Percentiles rank a stretch among this genome's conserved stretches.
phyloP scores from a whole-genome alignment of 192 early-diverging fungal genomes.

The Cetraspora pellucida region DNA sequence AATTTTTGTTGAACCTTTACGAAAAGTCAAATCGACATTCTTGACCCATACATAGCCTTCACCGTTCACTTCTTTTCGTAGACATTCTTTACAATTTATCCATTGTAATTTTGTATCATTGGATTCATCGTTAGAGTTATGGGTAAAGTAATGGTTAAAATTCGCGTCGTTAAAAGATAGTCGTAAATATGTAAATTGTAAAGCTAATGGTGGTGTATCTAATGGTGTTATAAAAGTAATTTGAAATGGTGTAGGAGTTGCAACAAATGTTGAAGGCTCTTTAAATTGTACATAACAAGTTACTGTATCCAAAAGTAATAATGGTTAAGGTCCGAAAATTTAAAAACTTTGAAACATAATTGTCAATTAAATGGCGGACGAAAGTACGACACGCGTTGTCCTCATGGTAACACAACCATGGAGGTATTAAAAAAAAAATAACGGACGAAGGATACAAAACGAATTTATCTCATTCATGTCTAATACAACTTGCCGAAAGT shows the following conservation, averaged over 20 bases:
- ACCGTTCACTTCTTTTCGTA: conserved; percentile 9
- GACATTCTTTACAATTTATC: conserved; percentile 40
- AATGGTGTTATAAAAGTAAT: conserved; percentile 49
- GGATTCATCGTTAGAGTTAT: conserved; percentile 37
- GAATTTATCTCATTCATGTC: conserved; percentile 32
- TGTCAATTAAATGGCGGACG: not conserved
- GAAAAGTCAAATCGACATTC: conserved; percentile 51
- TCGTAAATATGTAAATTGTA: conserved; percentile 52
- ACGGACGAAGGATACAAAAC: conserved; percentile 11
- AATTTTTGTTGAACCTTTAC: conserved; percentile 53
- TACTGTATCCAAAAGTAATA: conserved; percentile 34
- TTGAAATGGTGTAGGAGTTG: conserved; percentile 60
- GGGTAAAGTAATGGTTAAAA: conserved; percentile 59
- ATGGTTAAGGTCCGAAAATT: not conserved
- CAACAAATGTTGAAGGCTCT: conserved; percentile 56
- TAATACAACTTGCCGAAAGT: not conserved
- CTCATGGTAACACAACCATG: not conserved
- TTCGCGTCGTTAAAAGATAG: conserved; percentile 61
- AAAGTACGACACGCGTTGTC: too few relatives aligned
- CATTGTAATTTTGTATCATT: conserved; percentile 34
- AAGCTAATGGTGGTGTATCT: conserved; percentile 48
- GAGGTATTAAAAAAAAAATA: not conserved
- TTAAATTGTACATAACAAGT: conserved; percentile 53
- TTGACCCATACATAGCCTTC: conserved; percentile 41
- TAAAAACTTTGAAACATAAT: not conserved